Evolutionary conservation across 2,329 filamentous ascomycete genomes (phyloP).

Genomic region (Tothia fuscella): DNA sequence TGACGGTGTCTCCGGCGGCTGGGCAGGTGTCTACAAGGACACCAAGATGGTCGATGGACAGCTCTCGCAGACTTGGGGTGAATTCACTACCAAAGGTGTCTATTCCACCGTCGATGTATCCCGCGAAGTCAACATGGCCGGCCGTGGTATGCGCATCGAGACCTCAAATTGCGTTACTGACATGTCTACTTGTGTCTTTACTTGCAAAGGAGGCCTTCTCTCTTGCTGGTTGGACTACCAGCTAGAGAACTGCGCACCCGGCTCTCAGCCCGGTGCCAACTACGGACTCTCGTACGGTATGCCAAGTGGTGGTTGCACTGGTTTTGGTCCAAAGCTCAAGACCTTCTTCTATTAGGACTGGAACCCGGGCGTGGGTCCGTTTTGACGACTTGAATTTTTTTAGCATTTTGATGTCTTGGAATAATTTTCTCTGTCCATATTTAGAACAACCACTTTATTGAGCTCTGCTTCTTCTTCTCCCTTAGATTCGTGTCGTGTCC

Average conservation of each 20-base stretch:
- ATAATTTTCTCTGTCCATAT: too few relatives aligned
- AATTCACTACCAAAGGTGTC: conserved; percentile 27
- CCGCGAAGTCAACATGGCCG: conserved; percentile 33
- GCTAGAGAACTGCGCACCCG: conserved; percentile 25
- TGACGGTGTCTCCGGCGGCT: conserved; percentile 28
- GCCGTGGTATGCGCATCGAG: conserved; percentile 27
- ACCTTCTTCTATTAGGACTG: conserved; percentile 8
- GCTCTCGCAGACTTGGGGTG: conserved; percentile 33
- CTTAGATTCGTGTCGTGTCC: too few relatives aligned
- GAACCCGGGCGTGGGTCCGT: too few relatives aligned
- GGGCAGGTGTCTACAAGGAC: conserved; percentile 25
- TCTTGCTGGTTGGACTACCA: conserved; percentile 29
- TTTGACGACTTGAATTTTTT: too few relatives aligned
- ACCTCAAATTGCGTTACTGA: conserved; percentile 29
- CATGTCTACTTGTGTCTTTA: conserved; percentile 32
- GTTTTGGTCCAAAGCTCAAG: conserved; percentile 12
- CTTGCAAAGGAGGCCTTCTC: conserved; percentile 23
- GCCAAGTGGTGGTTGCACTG: conserved; percentile 16
- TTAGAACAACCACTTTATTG: too few relatives aligned
- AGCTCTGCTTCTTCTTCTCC: too few relatives aligned
- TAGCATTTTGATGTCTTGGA: too few relatives aligned
- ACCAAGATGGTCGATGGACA: conserved; percentile 27
- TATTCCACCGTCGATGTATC: conserved; percentile 32
- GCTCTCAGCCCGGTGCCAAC: conserved; percentile 18
- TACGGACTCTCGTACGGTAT: conserved; percentile 15